These are phyloP conservation scores for Lactarius hatsudake DNA, from an alignment of 768 basidiomycete species.

Conservation along the genomic window DNA sequence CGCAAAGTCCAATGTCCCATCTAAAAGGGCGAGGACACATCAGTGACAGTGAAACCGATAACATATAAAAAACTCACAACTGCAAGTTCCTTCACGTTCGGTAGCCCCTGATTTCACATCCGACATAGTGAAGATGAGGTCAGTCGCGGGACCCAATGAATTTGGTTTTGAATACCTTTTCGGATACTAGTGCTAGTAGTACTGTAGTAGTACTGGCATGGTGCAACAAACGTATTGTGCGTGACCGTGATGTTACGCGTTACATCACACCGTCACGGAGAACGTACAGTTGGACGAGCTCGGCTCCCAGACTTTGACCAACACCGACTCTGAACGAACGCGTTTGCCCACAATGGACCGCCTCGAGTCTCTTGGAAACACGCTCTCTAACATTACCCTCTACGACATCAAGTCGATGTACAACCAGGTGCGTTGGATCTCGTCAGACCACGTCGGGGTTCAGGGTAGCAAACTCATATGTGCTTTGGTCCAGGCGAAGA, in stretches of 20 bases:
- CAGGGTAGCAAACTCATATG: neutral
- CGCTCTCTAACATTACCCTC: conserved; percentile 78
- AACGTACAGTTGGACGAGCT: neutral
- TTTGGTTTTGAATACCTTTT: neutral
- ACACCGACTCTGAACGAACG: neutral
- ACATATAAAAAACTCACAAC: neutral
- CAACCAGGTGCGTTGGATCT: conserved; percentile 67
- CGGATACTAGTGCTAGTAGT: too few relatives aligned
- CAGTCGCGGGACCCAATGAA: too few relatives aligned
- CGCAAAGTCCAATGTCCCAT: neutral
- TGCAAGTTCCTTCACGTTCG: neutral
- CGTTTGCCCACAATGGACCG: conserved; percentile 63
- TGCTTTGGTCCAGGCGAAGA: conserved; percentile 67
- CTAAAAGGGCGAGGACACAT: too few relatives aligned
- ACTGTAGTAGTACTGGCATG: too few relatives aligned
- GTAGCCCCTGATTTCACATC: too few relatives aligned
- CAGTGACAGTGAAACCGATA: too few relatives aligned
- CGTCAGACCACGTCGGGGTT: neutral
- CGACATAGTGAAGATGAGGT: too few relatives aligned
- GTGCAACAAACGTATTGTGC: too few relatives aligned
- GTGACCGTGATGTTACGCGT: too few relatives aligned
- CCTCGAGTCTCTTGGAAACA: conserved; percentile 68
- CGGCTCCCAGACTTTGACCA: neutral
- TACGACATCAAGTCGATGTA: conserved; percentile 96
- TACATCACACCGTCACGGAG: neutral